Conservation (phyloP, 2,329 filamentous ascomycete species). For the Cytospora mali region DNA sequence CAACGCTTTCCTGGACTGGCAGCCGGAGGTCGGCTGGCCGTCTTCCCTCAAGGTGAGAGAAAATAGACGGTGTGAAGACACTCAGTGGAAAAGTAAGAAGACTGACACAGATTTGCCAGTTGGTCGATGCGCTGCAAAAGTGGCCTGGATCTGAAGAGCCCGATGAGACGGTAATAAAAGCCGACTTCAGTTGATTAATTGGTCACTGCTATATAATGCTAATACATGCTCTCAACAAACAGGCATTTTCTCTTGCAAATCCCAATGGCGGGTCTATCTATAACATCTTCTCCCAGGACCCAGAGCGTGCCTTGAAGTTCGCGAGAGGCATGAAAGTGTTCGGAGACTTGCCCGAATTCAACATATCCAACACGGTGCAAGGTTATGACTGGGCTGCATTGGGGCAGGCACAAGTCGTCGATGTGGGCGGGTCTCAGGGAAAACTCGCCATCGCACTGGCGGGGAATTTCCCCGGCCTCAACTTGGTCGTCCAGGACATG, state of each 20-base stretch:
- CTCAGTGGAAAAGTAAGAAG: no score
- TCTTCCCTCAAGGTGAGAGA: neutral
- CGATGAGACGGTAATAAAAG: constrained; percentile 30
- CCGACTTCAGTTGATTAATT: neutral
- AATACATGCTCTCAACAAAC: no score
- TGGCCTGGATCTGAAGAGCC: constrained; percentile 32
- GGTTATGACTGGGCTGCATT: constrained; percentile 34
- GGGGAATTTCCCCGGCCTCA: constrained; percentile 29
- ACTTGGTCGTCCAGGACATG: constrained; percentile 20
- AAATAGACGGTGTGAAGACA: no score
- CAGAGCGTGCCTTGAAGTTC: constrained; percentile 26
- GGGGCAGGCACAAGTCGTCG: constrained; percentile 29
- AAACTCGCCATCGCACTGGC: constrained; percentile 31
- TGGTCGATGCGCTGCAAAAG: constrained; percentile 31
- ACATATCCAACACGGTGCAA: constrained; percentile 21
- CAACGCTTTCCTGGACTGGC: neutral
- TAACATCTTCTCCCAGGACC: constrained; percentile 25
- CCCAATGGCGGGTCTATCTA: constrained; percentile 26
- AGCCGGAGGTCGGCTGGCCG: neutral
- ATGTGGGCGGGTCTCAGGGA: constrained; percentile 32
- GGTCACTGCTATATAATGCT: neutral
- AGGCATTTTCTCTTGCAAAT: constrained; percentile 32
- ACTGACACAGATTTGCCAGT: neutral
- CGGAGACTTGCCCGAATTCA: constrained; percentile 19
- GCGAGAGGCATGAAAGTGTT: constrained; percentile 25